Evolutionary conservation across 352 stramenopile species (phyloP).

Genomic region (Hyaloperonospora brassicae): DNA sequence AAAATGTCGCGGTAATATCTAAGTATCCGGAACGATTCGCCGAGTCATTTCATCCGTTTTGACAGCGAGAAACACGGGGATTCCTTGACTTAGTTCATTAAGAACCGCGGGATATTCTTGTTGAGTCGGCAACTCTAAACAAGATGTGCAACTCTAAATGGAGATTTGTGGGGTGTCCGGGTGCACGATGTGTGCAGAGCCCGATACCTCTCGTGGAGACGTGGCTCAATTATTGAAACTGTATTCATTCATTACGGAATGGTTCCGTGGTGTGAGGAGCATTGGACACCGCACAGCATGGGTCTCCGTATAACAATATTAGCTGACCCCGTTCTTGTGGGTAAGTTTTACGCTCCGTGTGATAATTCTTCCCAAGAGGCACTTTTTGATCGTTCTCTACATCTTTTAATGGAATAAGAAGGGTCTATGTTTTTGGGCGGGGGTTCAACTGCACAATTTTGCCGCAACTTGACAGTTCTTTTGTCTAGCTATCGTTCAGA

Average conservation of each 20-base stretch:
- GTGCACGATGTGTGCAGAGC: not conserved
- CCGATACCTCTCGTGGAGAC: not conserved
- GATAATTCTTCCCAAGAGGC: not conserved
- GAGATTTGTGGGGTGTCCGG: not conserved
- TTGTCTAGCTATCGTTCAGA: not conserved
- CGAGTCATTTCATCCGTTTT: not conserved
- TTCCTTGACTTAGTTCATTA: not conserved
- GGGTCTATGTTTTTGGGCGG: not conserved
- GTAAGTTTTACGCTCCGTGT: not conserved
- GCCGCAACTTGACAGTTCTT: not conserved
- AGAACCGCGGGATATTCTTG: not conserved
- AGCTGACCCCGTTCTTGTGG: not conserved
- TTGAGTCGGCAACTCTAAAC: not conserved
- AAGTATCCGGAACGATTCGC: not conserved
- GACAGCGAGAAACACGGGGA: too few species aligned
- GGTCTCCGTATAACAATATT: not conserved
- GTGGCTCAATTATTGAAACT: not conserved
- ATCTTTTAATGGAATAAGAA: not conserved
- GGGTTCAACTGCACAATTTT: not conserved
- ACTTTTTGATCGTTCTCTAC: not conserved
- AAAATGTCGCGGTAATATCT: not conserved
- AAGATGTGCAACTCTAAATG: not conserved
- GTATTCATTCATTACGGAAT: not conserved
- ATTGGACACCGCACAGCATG: not conserved
- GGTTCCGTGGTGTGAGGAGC: not conserved